phyloP scores from a whole-genome alignment of 495 filamentous ascomycete species.

The Rhizodiscina lignyota region DNA sequence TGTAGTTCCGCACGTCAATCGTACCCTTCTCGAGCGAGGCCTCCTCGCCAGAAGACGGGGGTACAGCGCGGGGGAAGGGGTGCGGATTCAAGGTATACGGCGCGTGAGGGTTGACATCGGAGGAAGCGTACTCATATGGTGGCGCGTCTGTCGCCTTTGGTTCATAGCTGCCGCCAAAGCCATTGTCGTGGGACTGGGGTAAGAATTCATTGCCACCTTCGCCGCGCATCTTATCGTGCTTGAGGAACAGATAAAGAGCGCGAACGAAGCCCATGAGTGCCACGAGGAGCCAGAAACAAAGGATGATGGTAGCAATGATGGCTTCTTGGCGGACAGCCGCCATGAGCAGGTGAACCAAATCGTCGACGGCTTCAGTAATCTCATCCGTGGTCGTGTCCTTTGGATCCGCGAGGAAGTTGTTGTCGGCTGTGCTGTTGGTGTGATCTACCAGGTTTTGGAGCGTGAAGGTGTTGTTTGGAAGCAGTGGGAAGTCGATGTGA shows the following conservation, averaged over 20 bases:
- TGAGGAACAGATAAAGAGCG: slow-evolving; percentile 34
- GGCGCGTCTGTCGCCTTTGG: background rate
- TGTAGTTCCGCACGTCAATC: background rate
- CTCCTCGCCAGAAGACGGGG: slow-evolving; percentile 2
- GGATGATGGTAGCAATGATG: slow-evolving; percentile 52
- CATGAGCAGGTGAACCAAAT: slow-evolving; percentile 45
- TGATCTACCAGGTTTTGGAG: slow-evolving; percentile 53
- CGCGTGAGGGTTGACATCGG: slow-evolving; percentile 1
- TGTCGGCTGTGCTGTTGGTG: slow-evolving; percentile 28
- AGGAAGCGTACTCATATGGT: background rate
- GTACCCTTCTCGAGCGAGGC: background rate
- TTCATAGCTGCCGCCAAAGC: background rate
- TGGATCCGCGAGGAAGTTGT: slow-evolving; percentile 61
- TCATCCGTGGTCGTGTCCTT: slow-evolving; percentile 54
- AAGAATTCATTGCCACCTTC: slow-evolving; percentile 24
- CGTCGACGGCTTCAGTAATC: slow-evolving; percentile 55
- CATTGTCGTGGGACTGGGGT: background rate
- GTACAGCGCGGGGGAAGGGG: slow-evolving; percentile 8
- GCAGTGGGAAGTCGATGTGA: slow-evolving; percentile 60
- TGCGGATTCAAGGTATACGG: background rate
- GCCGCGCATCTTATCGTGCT: slow-evolving; percentile 32
- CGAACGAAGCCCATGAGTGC: slow-evolving; percentile 55
- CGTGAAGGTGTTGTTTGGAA: slow-evolving; percentile 71
- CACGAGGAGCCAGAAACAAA: slow-evolving; percentile 61
- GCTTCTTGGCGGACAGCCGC: slow-evolving; percentile 54